Evolutionary conservation across 306 rosid genomes (phyloP).

Genomic region (barrel medic (Medicago truncatula)): MtrunA17r5.0-ANR NC_053043.1:47823501-47824000

Average conservation of each 20-base stretch:
- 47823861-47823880: not conserved
- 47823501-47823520: not conserved
- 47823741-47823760: not conserved
- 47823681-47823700: too few species aligned
- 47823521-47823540: not conserved
- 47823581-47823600: not conserved
- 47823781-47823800: not conserved
- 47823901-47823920: not conserved
- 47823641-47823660: not conserved
- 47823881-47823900: not conserved
- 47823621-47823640: not conserved
- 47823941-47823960: not conserved
- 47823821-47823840: not conserved
- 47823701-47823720: not conserved
- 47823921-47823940: too few species aligned
- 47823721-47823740: not conserved
- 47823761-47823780: not conserved
- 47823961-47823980: not conserved
- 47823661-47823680: not conserved
- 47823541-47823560: too few species aligned
- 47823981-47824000: too few species aligned
- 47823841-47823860: not conserved
- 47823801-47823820: not conserved
- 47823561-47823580: too few species aligned
- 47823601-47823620: not conserved